phyloP scores from a whole-genome alignment of 441 rosid species.

The Eugenia klotzschiana region DNA sequence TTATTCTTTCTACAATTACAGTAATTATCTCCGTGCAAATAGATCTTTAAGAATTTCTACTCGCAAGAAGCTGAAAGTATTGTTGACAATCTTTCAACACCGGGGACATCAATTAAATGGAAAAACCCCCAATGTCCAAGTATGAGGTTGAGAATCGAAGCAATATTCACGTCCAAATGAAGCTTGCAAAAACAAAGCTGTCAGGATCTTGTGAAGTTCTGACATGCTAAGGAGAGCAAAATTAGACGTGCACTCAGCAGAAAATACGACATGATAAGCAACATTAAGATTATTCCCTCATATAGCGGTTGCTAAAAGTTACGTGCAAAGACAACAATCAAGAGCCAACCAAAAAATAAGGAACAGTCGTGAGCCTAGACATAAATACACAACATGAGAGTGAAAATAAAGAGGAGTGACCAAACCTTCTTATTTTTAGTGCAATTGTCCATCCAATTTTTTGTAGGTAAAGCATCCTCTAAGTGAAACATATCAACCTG shows the following conservation, averaged over 20 bases:
- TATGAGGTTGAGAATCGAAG: not conserved
- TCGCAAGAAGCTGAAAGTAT: not conserved
- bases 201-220: not conserved
- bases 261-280: not conserved
- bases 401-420: not conserved
- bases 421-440: constrained; percentile 65
- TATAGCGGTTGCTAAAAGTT: not conserved
- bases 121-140: not conserved
- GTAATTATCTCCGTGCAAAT: not conserved
- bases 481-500: constrained; percentile 89
- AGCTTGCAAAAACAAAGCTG: not conserved
- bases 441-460: constrained; percentile 77
- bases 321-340: not conserved
- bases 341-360: not conserved
- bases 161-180: not conserved
- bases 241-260: not conserved
- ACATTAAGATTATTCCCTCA: not conserved
- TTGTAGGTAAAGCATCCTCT: constrained; percentile 39
- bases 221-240: not conserved
- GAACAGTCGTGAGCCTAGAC: not conserved
- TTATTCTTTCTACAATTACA: not conserved
- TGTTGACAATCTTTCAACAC: not conserved
- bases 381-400: not conserved
- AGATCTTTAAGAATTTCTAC: not conserved
- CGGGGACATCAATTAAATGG: not conserved